Percentiles rank a stretch among this genome's conserved stretches.
These are phyloP conservation scores for Hygrophila difformis DNA, from an alignment of 257 asterid species.

Conservation along the genomic window DNA sequence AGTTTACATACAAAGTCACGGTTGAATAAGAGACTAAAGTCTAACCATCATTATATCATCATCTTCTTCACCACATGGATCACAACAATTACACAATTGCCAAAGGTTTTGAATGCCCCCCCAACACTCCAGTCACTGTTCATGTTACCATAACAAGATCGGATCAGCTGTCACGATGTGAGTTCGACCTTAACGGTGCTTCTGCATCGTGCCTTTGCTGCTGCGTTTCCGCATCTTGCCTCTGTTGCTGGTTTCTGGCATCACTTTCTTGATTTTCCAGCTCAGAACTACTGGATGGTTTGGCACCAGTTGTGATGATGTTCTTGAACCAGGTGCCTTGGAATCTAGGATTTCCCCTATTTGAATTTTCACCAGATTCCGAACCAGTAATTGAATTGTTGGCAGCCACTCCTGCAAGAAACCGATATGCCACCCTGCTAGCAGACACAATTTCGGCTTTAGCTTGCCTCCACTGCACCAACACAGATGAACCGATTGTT, in stretches of 20 bases:
- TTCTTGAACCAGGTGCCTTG: slow-evolving; percentile 85
- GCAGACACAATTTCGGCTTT: slow-evolving; percentile 85
- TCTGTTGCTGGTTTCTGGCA: too few species aligned
- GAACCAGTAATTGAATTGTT: slow-evolving; percentile 42
- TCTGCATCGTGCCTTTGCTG: slow-evolving; percentile 28
- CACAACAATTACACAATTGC: slow-evolving; percentile 8
- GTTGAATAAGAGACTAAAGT: too few species aligned
- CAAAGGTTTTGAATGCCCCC: slow-evolving; percentile 8
- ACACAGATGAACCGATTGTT: background rate
- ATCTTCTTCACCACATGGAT: slow-evolving; percentile 7
- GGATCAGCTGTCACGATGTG: slow-evolving; percentile 22
- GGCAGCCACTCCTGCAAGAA: slow-evolving; percentile 68
- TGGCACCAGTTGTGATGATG: slow-evolving; percentile 46
- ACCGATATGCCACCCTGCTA: slow-evolving; percentile 84
- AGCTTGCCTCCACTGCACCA: slow-evolving; percentile 88
- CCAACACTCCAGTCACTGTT: background rate
- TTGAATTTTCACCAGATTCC: slow-evolving; percentile 43
- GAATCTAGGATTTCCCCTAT: slow-evolving; percentile 58
- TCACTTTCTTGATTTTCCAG: slow-evolving; percentile 24
- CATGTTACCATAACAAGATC: too few species aligned
- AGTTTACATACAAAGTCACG: too few species aligned
- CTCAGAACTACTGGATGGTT: slow-evolving; percentile 63
- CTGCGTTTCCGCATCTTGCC: slow-evolving; percentile 22
- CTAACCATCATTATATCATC: too few species aligned
- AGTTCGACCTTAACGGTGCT: slow-evolving; percentile 27